Evolutionary conservation across 2,329 filamentous ascomycete species (phyloP), one percentile per base, ranked within the genome.

Genomic region (Penicillium capsulatum): DNA sequence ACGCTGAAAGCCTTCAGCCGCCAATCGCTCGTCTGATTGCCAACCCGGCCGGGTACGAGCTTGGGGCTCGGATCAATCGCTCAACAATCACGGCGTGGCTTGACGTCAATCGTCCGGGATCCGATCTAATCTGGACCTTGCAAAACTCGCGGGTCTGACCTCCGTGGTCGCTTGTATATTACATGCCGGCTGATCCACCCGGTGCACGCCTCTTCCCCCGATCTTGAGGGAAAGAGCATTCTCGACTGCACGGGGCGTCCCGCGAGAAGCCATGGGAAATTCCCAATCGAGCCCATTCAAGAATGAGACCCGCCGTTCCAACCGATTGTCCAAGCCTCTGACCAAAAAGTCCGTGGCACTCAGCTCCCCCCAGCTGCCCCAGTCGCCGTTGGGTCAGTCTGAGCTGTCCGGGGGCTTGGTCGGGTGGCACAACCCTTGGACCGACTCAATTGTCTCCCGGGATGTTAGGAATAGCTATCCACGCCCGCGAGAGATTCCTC

Each of bases 261-360:
- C 11, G 10, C 11, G 26, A 11, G 26, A 28, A 53, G 51, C 39
- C 50, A 67, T 67, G 64, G 64, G 64, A 47, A 65, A 60, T 47
- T 54, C 51, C 14, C 57, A 60, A 36, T 67, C 64, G 22, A 56
- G 51, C 32, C 51, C 51, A 44, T 55, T 45, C 37, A 60, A 52
- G 50, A 51, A 59, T 36, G 60, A 64, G 37, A 55, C 53, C 30
- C 57, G 57, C 40, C 58, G 53, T 37, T 54, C 57, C 17, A 66
- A 64, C 35, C 61, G 62, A 38, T 50, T 66, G 24, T 65, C 64
- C 27, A 67, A 66, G 32, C 60, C 63, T 19, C 50, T 57, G n/a
- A 57, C 57, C 9, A 63, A 54, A 31, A 50, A 50, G 30, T 31
- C 51, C 14, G 34, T 42, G 13, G 44, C 35, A 17, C 34, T 47